Evolutionary conservation across 805 yeast species (phyloP), one percentile per base, ranked within the genome.

Genomic region (Candida qinlingensis): DNA sequence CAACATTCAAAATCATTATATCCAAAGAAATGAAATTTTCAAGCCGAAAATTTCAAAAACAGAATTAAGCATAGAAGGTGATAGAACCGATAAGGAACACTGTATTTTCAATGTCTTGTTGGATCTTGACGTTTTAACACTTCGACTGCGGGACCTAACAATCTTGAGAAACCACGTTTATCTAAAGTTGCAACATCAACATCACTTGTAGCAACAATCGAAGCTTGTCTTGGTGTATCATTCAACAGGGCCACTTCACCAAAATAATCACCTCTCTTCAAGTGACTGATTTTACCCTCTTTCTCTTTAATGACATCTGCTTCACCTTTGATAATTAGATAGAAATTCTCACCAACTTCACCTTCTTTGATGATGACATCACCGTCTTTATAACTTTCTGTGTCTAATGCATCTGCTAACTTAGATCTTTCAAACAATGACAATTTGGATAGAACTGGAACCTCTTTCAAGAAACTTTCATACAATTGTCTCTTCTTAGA

Each of bases 241-340:
- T 91, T 86, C 58, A 94, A 75, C 58, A 94, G 73, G 4, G 99
- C 98, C 54, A 94, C 82, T 70, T 94, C 99, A 56, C 99, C 99
- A 67, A 94, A 94, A 70, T 94, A 94, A 65, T 86, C 96, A 54
- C 97, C 97, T 60, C 85, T 81, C 41, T 75, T 69, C 51, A 89
- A 73, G 12, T 71, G 71, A 26, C 75, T 77, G 34, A 90, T 74
- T 40, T 76, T 74, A 27, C 91, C 91, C 41, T 75, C 75, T 37
- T 74, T 80, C 5, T 62, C 54, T 61, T 81, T 86, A 39, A 76
- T 63, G 39, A 94, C 94, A 52, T 81, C 80, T 48, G 96, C 96
- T 48, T 76, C 76, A 55, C 99, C 99, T 57, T 81, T 75, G 68
- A 91, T 88, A 47, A 86, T 80, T 49, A 87, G 66, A 62, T 82